Conservation (phyloP, 768 basidiomycete species). For the Termitomyces sp. region DNA sequence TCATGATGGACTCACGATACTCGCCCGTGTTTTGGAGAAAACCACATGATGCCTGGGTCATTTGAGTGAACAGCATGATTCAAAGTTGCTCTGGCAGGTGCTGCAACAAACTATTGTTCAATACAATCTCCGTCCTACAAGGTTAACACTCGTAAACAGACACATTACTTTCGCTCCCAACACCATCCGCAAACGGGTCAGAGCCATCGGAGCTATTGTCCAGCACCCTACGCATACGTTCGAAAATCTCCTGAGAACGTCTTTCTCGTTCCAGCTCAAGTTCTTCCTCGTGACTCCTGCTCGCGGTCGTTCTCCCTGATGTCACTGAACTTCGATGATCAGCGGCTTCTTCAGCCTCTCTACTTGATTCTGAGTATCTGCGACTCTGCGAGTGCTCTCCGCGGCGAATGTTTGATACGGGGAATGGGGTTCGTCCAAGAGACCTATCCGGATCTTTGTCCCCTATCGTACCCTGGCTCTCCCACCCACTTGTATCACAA, state of each 20-base stretch:
- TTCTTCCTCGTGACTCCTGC: neutral
- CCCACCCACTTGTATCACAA: neutral
- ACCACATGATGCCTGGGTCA: no score
- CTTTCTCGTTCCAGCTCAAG: neutral
- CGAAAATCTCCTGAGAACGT: neutral
- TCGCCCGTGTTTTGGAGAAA: no score
- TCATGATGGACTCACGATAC: no score
- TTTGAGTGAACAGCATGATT: no score
- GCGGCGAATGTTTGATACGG: neutral
- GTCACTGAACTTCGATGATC: neutral
- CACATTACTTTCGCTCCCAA: neutral
- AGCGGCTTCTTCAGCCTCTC: neutral
- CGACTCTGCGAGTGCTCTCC: neutral
- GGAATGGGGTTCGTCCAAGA: neutral
- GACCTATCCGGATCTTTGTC: neutral
- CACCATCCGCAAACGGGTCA: neutral
- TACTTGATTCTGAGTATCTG: neutral
- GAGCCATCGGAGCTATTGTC: neutral
- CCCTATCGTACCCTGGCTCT: constrained; percentile 1
- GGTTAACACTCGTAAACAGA: no score
- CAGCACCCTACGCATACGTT: neutral
- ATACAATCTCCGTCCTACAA: no score
- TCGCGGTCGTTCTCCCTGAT: neutral
- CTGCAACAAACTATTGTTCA: no score
- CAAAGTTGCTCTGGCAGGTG: no score